phyloP scores from a whole-genome alignment of 148 eudicot genomes.

The Chenopodium suecicum region DNA sequence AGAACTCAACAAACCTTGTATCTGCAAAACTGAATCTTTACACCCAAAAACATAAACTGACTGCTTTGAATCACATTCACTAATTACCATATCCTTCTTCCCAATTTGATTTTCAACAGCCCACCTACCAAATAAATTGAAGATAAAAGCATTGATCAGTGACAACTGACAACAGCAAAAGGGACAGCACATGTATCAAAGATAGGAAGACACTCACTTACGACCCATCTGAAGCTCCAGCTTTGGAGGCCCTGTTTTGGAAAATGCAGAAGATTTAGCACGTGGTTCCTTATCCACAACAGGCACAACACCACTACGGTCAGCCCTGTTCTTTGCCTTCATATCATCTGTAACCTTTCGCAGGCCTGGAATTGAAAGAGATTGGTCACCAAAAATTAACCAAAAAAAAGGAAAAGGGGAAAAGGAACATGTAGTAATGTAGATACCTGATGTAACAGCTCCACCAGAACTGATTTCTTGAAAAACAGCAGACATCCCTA shows the following conservation, averaged over 20 bases:
- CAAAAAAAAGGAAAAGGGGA: not conserved
- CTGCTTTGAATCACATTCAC: constrained; percentile 88
- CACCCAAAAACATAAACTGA: constrained; percentile 88
- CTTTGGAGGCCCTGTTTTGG: constrained; percentile 85
- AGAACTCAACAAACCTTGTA: constrained; percentile 57
- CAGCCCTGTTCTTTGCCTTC: constrained; percentile 89
- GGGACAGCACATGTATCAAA: not conserved
- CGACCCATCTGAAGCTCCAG: constrained; percentile 99
- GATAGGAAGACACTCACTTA: constrained; percentile 57
- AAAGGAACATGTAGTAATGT: not conserved
- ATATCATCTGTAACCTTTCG: constrained; percentile 87
- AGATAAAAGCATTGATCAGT: constrained; percentile 12
- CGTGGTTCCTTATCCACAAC: constrained; percentile 58
- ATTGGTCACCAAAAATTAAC: constrained; percentile 10
- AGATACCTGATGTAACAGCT: constrained; percentile 64
- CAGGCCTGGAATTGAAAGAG: constrained; percentile 50
- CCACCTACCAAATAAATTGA: constrained; percentile 55
- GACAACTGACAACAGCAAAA: not conserved
- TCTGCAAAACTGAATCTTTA: constrained; percentile 83
- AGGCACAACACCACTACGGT: constrained; percentile 72
- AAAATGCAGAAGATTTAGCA: constrained; percentile 42
- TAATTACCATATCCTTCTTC: constrained; percentile 65
- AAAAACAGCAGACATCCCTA: constrained; percentile 92
- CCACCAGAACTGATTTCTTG: constrained; percentile 75
- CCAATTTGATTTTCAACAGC: constrained; percentile 91